Conservation (phyloP, 2,329 filamentous ascomycete species). For the Colletotrichum phormii region DNA sequence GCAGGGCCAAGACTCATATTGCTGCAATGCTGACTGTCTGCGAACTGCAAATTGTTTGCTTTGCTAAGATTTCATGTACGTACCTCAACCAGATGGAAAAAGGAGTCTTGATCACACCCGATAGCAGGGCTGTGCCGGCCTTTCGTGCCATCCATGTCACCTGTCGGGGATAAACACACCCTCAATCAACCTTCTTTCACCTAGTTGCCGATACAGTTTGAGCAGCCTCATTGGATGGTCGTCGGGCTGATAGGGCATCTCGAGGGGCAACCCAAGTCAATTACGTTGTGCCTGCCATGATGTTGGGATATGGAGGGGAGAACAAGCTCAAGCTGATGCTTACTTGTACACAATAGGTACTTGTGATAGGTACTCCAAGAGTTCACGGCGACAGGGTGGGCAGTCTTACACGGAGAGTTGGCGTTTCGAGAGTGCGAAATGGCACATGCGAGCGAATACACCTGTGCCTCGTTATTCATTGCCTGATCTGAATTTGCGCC, state of each 20-base stretch:
- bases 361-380: neutral
- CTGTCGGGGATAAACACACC: constrained; percentile 2
- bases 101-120: constrained; percentile 17
- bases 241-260: neutral
- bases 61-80: neutral
- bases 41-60: neutral
- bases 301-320: neutral
- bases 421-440: no score
- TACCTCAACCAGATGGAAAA: neutral
- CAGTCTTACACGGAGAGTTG: neutral
- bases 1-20: neutral
- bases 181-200: neutral
- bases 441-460: no score
- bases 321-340: neutral
- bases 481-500: neutral
- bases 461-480: neutral
- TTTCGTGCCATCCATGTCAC: neutral
- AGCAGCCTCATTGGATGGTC: neutral
- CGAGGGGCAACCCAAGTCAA: neutral
- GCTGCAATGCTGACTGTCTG: neutral
- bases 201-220: neutral
- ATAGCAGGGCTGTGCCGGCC: constrained; percentile 18
- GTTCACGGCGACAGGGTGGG: constrained; percentile 8
- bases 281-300: neutral
- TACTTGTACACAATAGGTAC: neutral